A percentile compares a stretch with the other conserved stretches of the same genome.
These are phyloP conservation scores for Hexamita inflata DNA, from an alignment of 208 protist genomes.

Conservation along the genomic window DNA sequence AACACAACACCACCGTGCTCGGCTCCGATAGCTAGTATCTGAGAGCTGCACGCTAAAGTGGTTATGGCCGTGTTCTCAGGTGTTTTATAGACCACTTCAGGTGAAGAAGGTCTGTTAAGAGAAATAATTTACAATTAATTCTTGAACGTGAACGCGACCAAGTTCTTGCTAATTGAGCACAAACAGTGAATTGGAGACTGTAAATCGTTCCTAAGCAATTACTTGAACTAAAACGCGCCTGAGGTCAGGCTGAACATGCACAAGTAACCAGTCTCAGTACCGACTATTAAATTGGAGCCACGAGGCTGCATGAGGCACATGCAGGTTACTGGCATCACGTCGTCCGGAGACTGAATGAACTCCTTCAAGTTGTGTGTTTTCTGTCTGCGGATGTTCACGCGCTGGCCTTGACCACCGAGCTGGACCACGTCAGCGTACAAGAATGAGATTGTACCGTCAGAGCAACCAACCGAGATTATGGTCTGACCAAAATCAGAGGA, in stretches of 20 bases:
- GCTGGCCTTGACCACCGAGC: not conserved
- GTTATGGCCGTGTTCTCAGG: not conserved
- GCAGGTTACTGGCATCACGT: not conserved
- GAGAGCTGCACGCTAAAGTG: not conserved
- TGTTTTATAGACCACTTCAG: not conserved
- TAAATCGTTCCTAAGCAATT: not conserved
- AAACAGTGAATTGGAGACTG: not conserved
- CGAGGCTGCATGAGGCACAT: not conserved
- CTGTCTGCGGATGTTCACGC: not conserved
- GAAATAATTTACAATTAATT: not conserved
- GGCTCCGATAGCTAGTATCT: not conserved
- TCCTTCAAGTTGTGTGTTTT: not conserved
- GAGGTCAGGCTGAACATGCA: not conserved
- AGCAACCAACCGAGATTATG: not conserved
- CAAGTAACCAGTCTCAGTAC: not conserved
- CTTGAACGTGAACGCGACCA: not conserved
- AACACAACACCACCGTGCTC: not conserved
- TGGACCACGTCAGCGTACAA: not conserved
- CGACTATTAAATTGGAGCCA: not conserved
- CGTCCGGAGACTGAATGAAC: not conserved
- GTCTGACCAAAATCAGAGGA: not conserved
- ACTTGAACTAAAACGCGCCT: not conserved
- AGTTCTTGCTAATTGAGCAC: not conserved
- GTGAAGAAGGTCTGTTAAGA: not conserved
- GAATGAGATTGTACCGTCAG: not conserved